These are phyloP conservation scores for Massospora cicadina DNA, from an alignment of 371 early-diverging fungal species.

Conservation along the genomic window DNA sequence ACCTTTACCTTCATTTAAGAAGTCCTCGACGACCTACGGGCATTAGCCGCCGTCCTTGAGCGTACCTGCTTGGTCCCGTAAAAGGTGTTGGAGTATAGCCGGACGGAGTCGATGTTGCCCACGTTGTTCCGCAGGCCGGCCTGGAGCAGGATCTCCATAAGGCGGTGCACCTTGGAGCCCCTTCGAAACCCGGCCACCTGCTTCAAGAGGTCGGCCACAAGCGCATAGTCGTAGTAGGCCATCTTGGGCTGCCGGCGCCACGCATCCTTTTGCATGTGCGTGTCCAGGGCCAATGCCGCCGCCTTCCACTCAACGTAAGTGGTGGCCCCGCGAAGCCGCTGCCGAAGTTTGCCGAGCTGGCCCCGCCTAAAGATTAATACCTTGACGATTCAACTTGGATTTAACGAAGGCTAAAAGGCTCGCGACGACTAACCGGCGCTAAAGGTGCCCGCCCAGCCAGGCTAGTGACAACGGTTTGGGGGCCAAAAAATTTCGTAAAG, in stretches of 20 bases:
- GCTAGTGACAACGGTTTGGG: too few species aligned
- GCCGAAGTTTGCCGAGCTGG: neutral
- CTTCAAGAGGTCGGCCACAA: conserved; percentile 41
- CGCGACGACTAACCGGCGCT: too few species aligned
- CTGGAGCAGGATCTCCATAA: conserved; percentile 20
- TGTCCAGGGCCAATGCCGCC: conserved; percentile 48
- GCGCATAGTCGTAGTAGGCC: conserved; percentile 44
- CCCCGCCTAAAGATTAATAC: neutral
- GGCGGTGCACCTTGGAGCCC: neutral
- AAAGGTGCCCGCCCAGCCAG: too few species aligned
- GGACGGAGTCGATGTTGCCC: conserved; percentile 57
- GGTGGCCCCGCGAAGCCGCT: conserved; percentile 28
- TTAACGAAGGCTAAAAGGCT: too few species aligned
- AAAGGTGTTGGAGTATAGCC: conserved; percentile 52
- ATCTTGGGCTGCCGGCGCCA: conserved; percentile 49
- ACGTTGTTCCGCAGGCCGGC: conserved; percentile 57
- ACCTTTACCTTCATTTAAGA: neutral
- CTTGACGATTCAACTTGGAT: too few species aligned
- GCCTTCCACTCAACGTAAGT: conserved; percentile 52
- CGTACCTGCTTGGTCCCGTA: conserved; percentile 53
- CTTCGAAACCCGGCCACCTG: conserved; percentile 16
- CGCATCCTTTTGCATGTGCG: conserved; percentile 37
- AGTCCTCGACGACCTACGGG: conserved; percentile 5
- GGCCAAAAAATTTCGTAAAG: too few species aligned
- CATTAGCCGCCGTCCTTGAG: neutral